Conservation (phyloP, 1,284 basidiomycete species). For the Cutaneotrichosporon sp. region DNA sequence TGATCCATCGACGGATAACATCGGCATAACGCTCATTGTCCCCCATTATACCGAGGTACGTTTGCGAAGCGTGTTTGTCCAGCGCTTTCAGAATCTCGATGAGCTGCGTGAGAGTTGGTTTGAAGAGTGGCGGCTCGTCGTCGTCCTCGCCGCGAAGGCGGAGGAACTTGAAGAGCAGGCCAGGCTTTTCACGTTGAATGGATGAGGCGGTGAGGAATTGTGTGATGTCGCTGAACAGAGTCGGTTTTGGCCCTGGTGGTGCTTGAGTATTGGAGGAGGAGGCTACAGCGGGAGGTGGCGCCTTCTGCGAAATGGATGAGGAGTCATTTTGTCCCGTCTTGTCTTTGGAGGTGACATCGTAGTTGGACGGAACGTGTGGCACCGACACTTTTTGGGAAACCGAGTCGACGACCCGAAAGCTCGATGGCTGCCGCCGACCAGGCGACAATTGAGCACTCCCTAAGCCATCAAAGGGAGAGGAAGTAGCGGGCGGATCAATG, state of each 20-base stretch:
- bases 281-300: not conserved
- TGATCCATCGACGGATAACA: slow-evolving; percentile 25
- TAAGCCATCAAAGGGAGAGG: not conserved
- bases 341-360: not conserved
- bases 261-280: not conserved
- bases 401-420: not conserved
- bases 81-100: slow-evolving; percentile 20
- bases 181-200: slow-evolving; percentile 18
- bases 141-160: slow-evolving; percentile 7
- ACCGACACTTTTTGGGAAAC: not conserved
- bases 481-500: too few species aligned
- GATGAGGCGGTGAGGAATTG: not conserved
- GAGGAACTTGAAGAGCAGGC: slow-evolving; percentile 26
- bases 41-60: slow-evolving; percentile 29
- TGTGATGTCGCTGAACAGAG: not conserved
- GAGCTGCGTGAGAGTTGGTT: slow-evolving; percentile 24
- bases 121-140: slow-evolving; percentile 6
- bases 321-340: not conserved
- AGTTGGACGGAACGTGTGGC: not conserved
- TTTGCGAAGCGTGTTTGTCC: slow-evolving; percentile 18
- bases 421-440: not conserved
- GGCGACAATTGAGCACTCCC: not conserved
- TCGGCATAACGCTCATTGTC: slow-evolving; percentile 24
- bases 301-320: slow-evolving; percentile 1
- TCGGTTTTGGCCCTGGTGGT: not conserved